These are phyloP conservation scores for Alopecurus myosuroides DNA, from an alignment of 176 grass and related monocot genomes.

Conservation along the genomic window DNA sequence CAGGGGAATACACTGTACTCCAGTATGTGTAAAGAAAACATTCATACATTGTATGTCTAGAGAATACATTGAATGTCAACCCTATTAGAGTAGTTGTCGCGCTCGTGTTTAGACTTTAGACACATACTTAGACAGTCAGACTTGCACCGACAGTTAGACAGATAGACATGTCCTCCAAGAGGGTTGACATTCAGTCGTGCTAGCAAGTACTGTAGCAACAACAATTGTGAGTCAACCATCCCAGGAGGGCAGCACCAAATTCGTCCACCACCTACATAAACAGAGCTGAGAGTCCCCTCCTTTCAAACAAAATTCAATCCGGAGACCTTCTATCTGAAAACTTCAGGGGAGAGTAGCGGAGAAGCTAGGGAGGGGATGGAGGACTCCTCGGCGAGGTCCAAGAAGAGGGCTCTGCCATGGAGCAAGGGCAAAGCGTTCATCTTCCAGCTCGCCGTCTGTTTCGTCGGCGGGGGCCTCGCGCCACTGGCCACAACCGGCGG, in stretches of 20 bases:
- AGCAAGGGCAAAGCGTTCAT: neutral
- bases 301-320: conserved; percentile 14
- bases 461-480: conserved; percentile 33
- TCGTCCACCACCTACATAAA: neutral
- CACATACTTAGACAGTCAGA: no score
- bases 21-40: no score
- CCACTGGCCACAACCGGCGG: conserved; percentile 17
- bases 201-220: conserved; percentile 8
- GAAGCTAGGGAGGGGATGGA: neutral
- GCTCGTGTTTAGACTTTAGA: no score
- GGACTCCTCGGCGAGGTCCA: conserved; percentile 19
- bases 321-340: neutral
- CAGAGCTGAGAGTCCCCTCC: neutral
- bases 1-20: no score
- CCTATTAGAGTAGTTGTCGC: no score
- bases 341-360: neutral
- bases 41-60: no score
- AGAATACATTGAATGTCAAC: no score
- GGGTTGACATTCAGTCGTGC: conserved; percentile 32
- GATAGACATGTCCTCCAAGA: neutral
- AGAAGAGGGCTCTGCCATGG: conserved; percentile 24
- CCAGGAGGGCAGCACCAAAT: neutral
- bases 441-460: conserved; percentile 49
- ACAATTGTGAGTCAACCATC: neutral
- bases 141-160: no score